These are phyloP conservation scores for Acacia acuminata DNA, from an alignment of 306 rosid species.

Conservation along the genomic window DNA sequence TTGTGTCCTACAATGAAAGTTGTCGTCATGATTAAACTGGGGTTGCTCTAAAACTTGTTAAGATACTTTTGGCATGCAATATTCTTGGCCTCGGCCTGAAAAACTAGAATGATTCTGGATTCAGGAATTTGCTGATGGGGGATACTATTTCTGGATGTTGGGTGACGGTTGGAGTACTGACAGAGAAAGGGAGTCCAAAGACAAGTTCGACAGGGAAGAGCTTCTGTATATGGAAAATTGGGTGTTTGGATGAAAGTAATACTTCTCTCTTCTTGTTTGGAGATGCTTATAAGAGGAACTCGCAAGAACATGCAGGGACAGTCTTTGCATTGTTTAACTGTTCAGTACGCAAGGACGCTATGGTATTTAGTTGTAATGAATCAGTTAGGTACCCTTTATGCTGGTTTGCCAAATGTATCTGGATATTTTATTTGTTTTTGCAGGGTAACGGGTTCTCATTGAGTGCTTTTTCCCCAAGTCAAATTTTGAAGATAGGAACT, in stretches of 20 bases:
- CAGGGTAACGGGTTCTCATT: slow-evolving; percentile 88
- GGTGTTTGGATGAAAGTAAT: slow-evolving; percentile 69
- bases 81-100: not conserved
- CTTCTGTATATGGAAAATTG: slow-evolving; percentile 74
- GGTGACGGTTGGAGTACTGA: slow-evolving; percentile 87
- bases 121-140: slow-evolving; percentile 74
- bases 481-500: slow-evolving; percentile 79
- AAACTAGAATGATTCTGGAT: slow-evolving; percentile 1
- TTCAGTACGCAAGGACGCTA: slow-evolving; percentile 71
- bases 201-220: slow-evolving; percentile 74
- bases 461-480: slow-evolving; percentile 64
- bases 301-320: slow-evolving; percentile 59
- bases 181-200: slow-evolving; percentile 69
- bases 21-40: not conserved
- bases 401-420: not conserved
- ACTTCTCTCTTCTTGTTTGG: slow-evolving; percentile 86
- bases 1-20: not conserved
- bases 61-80: not conserved
- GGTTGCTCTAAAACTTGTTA: not conserved
- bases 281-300: slow-evolving; percentile 73
- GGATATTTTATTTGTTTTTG: slow-evolving; percentile 23
- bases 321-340: slow-evolving; percentile 76
- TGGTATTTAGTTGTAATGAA: slow-evolving; percentile 43
- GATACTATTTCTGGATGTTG: slow-evolving; percentile 79
- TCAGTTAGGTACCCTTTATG: not conserved